A percentile compares a stretch with the other conserved stretches of the same genome.
phyloP scores from a whole-genome alignment of 1,284 basidiomycete species.

The Mycosarcoma mackinlayi region DNA sequence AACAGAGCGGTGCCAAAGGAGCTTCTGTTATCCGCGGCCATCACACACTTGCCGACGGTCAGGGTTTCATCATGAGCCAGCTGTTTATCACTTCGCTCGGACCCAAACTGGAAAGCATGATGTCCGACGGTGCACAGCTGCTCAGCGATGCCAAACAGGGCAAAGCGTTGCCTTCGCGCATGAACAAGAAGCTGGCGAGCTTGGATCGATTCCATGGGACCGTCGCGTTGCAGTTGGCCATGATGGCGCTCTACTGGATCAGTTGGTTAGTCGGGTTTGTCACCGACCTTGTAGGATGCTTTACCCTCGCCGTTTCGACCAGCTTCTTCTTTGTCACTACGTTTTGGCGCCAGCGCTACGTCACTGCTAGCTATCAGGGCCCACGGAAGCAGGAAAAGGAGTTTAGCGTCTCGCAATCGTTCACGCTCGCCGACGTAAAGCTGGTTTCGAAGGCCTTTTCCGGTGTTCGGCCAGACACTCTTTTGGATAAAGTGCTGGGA shows the following conservation, averaged over 20 bases:
- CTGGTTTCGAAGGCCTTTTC: conserved; percentile 64
- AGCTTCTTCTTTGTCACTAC: conserved; percentile 50
- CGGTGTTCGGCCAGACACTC: conserved; percentile 54
- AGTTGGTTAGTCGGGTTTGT: conserved; percentile 24
- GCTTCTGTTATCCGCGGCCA: conserved; percentile 63
- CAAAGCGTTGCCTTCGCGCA: conserved; percentile 53
- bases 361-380: conserved; percentile 49
- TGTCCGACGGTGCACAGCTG: conserved; percentile 50
- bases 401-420: conserved; percentile 37
- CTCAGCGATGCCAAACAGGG: conserved; percentile 54
- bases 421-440: conserved; percentile 61
- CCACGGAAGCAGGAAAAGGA: conserved; percentile 52
- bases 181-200: conserved; percentile 59
- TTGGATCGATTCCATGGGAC: conserved; percentile 53
- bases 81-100: conserved; percentile 60
- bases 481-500: conserved; percentile 43
- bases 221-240: conserved; percentile 46
- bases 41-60: conserved; percentile 63
- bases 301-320: conserved; percentile 43
- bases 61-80: conserved; percentile 64
- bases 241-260: conserved; percentile 59
- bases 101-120: conserved; percentile 58
- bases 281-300: conserved; percentile 39
- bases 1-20: conserved; percentile 38
- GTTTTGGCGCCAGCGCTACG: conserved; percentile 56